Conservation (phyloP, 768 basidiomycete species). For the Mycena venus region DNA sequence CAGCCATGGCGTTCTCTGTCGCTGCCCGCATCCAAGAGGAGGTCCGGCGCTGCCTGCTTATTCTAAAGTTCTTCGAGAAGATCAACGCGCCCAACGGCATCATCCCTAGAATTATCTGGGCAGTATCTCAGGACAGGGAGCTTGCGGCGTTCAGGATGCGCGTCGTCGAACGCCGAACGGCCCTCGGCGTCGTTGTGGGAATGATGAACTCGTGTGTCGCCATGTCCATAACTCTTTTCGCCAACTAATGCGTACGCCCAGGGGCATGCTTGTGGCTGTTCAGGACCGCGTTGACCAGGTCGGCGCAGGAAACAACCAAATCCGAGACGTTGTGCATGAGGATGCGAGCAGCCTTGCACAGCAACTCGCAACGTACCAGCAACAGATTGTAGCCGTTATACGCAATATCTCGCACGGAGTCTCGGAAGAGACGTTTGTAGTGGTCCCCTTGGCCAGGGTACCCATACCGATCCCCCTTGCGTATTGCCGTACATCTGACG, state of each 20-base stretch:
- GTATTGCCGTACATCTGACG: too few relatives aligned
- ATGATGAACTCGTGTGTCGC: slow-evolving; percentile 11
- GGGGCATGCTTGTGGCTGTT: not conserved
- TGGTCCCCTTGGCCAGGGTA: not conserved
- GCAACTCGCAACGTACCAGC: too few relatives aligned
- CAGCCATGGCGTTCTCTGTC: not conserved
- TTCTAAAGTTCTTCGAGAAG: too few relatives aligned
- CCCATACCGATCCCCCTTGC: too few relatives aligned
- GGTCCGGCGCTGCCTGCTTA: not conserved
- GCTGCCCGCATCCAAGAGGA: not conserved
- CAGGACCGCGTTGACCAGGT: not conserved
- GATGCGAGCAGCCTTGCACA: not conserved
- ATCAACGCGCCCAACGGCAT: not conserved
- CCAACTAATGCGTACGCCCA: not conserved
- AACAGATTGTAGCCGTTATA: not conserved
- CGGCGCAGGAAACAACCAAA: not conserved
- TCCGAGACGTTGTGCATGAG: not conserved
- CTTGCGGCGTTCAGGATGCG: not conserved
- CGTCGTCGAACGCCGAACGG: not conserved
- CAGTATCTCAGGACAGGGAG: not conserved
- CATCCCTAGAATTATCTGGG: not conserved
- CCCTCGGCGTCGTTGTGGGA: not conserved
- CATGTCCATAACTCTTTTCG: too few relatives aligned
- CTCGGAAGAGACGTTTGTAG: not conserved
- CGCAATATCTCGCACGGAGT: not conserved